Evolutionary conservation across 179 eudicot genomes (phyloP), one percentile per base, ranked within the genome.

Genomic region (Actinidia chinensis): DNA sequence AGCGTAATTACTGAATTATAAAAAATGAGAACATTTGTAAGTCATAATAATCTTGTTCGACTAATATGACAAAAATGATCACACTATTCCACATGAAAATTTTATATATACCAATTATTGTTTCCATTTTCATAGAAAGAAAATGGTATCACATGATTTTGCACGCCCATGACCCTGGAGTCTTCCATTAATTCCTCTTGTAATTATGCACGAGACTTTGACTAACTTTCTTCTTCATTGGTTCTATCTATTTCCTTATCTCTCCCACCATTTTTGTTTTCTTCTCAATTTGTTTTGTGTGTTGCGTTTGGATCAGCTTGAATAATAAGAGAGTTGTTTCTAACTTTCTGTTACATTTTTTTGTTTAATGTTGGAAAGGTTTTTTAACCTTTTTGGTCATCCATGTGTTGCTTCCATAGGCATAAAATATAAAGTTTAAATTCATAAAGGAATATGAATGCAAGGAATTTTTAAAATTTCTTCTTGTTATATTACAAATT

Each of bases 81-180:
- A 48, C 10, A 48, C 33, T 28, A 28, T 28, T 28, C 33, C 2
- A 48, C 8, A 48, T 48, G 12, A 48, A 48, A 48, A 3, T 1
- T 48, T 3, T 48, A 48, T 48, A 48, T 63, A 12, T 28, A 28
- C 33, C 33, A 28, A 28, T 28, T 28, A 28, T 28, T 28, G 33
- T 28, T 28, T 28, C 33, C 33, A 28, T 28, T 28, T 28, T 28
- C 33, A 28, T 2, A 28, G 33, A 28, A 28, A 28, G 33, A 28
- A 28, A 28, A 28, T 28, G 54, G 36, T n/a, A 43, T 44, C 47
- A 72, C 75, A 71, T 72, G 43, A 10, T 47, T 47, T 51, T 51
- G 73, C 77, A 65, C 10, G 52, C 71, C 33, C 77, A 51, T 8
- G 56, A 79, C 76, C 75, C 69, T 64, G 9, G 42, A 78, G 70